Evolutionary conservation across 495 filamentous ascomycete genomes (phyloP).

Genomic region (Mytilinidion resinicola): DNA sequence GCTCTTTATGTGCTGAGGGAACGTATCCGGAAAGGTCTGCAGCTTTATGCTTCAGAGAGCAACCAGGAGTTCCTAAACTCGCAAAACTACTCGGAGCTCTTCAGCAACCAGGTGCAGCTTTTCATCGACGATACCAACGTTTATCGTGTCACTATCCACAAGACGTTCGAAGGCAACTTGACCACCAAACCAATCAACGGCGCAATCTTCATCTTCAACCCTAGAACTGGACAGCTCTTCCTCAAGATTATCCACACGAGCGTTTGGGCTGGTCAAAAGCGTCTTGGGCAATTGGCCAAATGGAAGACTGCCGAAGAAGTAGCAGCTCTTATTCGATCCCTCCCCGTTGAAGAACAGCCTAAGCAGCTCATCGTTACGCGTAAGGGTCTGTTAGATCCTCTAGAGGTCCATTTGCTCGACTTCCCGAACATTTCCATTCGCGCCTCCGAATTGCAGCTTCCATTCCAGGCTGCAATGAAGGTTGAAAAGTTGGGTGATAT

Average conservation of each 20-base stretch:
- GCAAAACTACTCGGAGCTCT: constrained; percentile 98
- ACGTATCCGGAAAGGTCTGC: constrained; percentile 97
- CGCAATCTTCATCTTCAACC: constrained; percentile 99
- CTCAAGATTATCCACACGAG: constrained; percentile 99
- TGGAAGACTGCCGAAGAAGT: constrained; percentile 99
- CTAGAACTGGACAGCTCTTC: constrained; percentile 94
- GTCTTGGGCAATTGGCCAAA: constrained; percentile 95
- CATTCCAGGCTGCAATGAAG: constrained; percentile 99
- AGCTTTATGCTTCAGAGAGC: constrained; percentile 96
- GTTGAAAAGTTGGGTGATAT: constrained; percentile 98
- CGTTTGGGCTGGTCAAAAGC: constrained; percentile 99
- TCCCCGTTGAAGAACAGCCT: constrained; percentile 97
- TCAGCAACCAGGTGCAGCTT: constrained; percentile 97
- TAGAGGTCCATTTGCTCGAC: constrained; percentile 95
- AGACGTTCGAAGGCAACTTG: constrained; percentile 98
- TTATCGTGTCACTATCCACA: constrained; percentile 99
- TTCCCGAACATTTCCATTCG: constrained; percentile 99
- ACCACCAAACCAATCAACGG: constrained; percentile 99
- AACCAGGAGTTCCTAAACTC: constrained; percentile 99
- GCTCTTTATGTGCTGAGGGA: constrained; percentile 94
- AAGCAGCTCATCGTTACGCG: constrained; percentile 98
- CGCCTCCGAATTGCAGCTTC: constrained; percentile 93
- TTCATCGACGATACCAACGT: constrained; percentile 99
- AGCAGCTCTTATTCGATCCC: constrained; percentile 89
- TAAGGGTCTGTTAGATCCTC: constrained; percentile 93